Conservation (phyloP, 352 stramenopile genomes). For the Thalassiosira mediterranea region DNA sequence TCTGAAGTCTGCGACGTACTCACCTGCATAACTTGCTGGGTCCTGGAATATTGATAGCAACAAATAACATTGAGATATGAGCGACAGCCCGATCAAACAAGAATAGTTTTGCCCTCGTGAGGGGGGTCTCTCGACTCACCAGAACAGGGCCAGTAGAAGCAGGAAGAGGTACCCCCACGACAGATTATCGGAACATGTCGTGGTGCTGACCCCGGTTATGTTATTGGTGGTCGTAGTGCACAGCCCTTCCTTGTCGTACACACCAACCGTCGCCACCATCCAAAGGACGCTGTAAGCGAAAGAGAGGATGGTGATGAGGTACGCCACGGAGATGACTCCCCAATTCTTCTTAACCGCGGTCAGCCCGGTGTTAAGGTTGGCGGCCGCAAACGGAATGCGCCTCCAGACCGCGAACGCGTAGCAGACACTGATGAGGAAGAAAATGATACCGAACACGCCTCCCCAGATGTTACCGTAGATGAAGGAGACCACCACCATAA, state of each 20-base stretch:
- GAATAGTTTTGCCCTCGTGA: no score
- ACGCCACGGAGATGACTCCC: slow-evolving; percentile 88
- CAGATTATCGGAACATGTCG: not conserved
- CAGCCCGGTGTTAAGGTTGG: slow-evolving; percentile 90
- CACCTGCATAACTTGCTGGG: no score
- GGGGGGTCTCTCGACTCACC: no score
- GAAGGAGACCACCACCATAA: slow-evolving; percentile 30
- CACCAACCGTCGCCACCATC: slow-evolving; percentile 80
- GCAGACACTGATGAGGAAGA: slow-evolving; percentile 47
- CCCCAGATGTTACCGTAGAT: slow-evolving; percentile 29
- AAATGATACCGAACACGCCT: slow-evolving; percentile 36
- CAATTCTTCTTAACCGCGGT: slow-evolving; percentile 89
- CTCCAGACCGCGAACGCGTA: slow-evolving; percentile 86
- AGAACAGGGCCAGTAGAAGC: slow-evolving; percentile 59
- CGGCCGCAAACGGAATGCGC: slow-evolving; percentile 92
- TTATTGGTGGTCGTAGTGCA: slow-evolving; percentile 24
- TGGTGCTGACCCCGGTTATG: not conserved
- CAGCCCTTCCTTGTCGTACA: slow-evolving; percentile 37
- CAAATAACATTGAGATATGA: no score
- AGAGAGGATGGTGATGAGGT: slow-evolving; percentile 87
- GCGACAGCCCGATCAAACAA: no score
- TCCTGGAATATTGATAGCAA: no score
- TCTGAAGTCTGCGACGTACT: no score
- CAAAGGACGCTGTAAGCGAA: slow-evolving; percentile 90
- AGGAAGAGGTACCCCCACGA: slow-evolving; percentile 50